phyloP scores from a whole-genome alignment of 495 filamentous ascomycete species.

The Penicillium paradoxum region DNA sequence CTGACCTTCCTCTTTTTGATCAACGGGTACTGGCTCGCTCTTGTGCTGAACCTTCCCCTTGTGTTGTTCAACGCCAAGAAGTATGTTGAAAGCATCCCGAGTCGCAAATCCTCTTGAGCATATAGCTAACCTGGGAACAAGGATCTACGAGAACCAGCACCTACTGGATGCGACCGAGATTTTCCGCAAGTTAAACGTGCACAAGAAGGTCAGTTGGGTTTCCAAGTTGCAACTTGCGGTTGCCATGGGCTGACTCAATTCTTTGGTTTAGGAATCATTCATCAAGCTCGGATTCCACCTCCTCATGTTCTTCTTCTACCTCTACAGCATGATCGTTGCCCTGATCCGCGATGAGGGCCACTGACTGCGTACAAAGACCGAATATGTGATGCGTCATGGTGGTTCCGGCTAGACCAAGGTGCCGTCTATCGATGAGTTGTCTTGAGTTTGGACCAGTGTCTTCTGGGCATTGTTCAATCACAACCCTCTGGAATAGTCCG shows the following conservation, averaged over 20 bases:
- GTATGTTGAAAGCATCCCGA: conserved; percentile 47
- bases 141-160: conserved; percentile 95
- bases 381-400: conserved; percentile 41
- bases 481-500: background rate
- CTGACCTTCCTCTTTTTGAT: conserved; percentile 92
- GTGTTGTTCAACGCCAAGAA: conserved; percentile 96
- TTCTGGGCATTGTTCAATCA: background rate
- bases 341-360: conserved; percentile 92
- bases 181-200: conserved; percentile 96
- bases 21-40: conserved; percentile 97
- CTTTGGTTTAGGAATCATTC: conserved; percentile 79
- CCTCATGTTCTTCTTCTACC: conserved; percentile 99
- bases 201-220: conserved; percentile 77
- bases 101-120: background rate
- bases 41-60: conserved; percentile 88
- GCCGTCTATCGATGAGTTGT: background rate
- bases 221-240: background rate
- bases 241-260: background rate
- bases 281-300: conserved; percentile 99
- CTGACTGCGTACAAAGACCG: conserved; percentile 49
- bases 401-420: conserved; percentile 19
- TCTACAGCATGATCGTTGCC: conserved; percentile 99
- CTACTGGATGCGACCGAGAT: conserved; percentile 98
- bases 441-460: background rate
- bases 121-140: conserved; percentile 30